Percentiles rank a stretch among this genome's conserved stretches.
Conservation (phyloP, 2,329 filamentous ascomycete species). For the Hirsutella thompsonii region DNA sequence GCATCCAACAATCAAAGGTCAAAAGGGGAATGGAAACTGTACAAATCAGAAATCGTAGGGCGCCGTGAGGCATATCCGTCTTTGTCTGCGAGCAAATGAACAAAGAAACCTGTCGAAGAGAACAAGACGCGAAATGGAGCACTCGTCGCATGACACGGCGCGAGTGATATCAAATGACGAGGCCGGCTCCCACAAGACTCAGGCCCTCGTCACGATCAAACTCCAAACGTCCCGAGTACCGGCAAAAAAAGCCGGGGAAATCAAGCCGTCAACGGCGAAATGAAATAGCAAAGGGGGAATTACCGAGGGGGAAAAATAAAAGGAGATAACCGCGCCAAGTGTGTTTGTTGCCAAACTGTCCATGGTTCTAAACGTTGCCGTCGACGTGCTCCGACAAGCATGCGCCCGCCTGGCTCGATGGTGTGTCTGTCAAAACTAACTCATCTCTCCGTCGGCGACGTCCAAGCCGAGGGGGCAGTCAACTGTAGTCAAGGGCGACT, state of each 20-base stretch:
- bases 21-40: conserved; percentile 6
- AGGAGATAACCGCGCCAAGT: neutral
- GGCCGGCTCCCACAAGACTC: too few relatives aligned
- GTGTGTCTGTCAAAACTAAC: neutral
- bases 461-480: too few relatives aligned
- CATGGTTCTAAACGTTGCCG: conserved; percentile 5
- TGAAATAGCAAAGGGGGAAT: neutral
- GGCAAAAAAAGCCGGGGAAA: too few relatives aligned
- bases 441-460: neutral
- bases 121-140: neutral
- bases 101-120: neutral
- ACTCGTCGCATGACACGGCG: too few relatives aligned
- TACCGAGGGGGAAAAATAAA: conserved; percentile 2
- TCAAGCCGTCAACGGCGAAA: neutral
- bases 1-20: conserved; percentile 1
- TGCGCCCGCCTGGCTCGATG: neutral
- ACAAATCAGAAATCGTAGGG: conserved; percentile 14
- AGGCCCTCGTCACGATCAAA: too few relatives aligned
- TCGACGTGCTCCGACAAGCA: conserved; percentile 2
- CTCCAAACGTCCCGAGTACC: too few relatives aligned
- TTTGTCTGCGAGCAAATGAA: conserved; percentile 17
- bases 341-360: conserved; percentile 10
- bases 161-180: too few relatives aligned
- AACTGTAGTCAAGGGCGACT: too few relatives aligned
- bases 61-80: conserved; percentile 27